These are phyloP conservation scores for Cornus florida DNA, from an alignment of 148 eudicot species.

Conservation along the genomic window DNA sequence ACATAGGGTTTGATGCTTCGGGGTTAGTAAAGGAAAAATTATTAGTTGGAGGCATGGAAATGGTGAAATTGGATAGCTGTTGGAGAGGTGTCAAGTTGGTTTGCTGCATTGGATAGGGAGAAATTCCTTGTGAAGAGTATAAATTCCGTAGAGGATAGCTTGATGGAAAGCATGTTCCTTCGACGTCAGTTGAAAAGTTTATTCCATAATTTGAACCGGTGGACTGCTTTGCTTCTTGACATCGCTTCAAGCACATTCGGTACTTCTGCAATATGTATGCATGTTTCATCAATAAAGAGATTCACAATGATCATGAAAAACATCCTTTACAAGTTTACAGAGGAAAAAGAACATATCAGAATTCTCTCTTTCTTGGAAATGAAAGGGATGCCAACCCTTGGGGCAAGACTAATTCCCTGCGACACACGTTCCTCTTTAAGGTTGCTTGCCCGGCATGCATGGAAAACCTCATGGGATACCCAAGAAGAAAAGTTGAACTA, in stretches of 20 bases:
- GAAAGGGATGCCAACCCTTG: too few relatives aligned
- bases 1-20: neutral
- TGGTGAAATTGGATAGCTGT: neutral
- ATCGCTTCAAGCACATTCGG: constrained; percentile 21
- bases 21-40: neutral
- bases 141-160: constrained; percentile 5
- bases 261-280: constrained; percentile 30
- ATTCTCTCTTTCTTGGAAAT: too few relatives aligned
- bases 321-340: neutral
- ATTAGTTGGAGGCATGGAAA: neutral
- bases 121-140: neutral
- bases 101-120: neutral
- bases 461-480: too few relatives aligned
- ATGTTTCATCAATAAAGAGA: neutral
- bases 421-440: too few relatives aligned
- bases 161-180: neutral
- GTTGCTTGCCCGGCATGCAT: too few relatives aligned
- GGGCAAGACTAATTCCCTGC: too few relatives aligned
- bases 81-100: neutral
- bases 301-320: too few relatives aligned
- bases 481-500: too few relatives aligned
- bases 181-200: neutral
- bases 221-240: constrained; percentile 9
- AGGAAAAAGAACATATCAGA: too few relatives aligned
- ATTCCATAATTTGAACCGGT: neutral